A percentile compares a stretch with the other conserved stretches of the same genome.
Evolutionary conservation across 345 rosid genomes (phyloP).

Genomic region (Camelina laxa): DNA sequence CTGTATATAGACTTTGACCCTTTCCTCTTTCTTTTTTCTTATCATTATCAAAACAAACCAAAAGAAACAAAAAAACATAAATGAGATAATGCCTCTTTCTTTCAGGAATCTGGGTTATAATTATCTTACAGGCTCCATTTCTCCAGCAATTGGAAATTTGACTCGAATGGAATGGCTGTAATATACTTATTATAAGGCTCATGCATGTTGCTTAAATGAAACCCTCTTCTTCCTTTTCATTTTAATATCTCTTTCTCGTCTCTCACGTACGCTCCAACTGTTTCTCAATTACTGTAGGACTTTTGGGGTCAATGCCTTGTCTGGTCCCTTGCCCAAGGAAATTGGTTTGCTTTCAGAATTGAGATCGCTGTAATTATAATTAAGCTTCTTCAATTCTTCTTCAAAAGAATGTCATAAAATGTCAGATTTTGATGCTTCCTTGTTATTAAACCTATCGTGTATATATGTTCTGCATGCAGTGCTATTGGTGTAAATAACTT

Average conservation of each 20-base stretch:
- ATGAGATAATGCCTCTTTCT: not conserved
- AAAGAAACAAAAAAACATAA: too few species aligned
- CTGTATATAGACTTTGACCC: slow-evolving; percentile 23
- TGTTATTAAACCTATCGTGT: not conserved
- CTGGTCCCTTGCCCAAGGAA: slow-evolving; percentile 73
- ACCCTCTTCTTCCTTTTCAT: not conserved
- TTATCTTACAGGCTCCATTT: slow-evolving; percentile 38
- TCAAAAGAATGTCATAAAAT: not conserved
- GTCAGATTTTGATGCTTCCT: not conserved
- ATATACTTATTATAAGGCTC: slow-evolving; percentile 22
- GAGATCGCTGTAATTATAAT: slow-evolving; percentile 44
- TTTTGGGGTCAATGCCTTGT: slow-evolving; percentile 58
- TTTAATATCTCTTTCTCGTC: not conserved
- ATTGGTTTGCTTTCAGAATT: slow-evolving; percentile 65
- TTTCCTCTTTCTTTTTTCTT: too few species aligned
- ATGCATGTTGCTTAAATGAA: not conserved
- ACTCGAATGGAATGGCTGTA: slow-evolving; percentile 62
- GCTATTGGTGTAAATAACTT: slow-evolving; percentile 60
- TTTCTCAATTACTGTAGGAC: slow-evolving; percentile 39
- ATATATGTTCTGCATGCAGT: slow-evolving; percentile 40
- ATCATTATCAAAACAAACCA: not conserved
- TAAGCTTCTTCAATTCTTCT: not conserved
- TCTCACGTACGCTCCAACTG: not conserved
- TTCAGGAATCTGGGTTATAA: slow-evolving; percentile 40
- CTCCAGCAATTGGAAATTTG: slow-evolving; percentile 44